Percentiles rank a stretch among this genome's conserved stretches.
phyloP scores from a whole-genome alignment of 2,329 filamentous ascomycete species.

The Aotearoamyces nothofagi region DNA sequence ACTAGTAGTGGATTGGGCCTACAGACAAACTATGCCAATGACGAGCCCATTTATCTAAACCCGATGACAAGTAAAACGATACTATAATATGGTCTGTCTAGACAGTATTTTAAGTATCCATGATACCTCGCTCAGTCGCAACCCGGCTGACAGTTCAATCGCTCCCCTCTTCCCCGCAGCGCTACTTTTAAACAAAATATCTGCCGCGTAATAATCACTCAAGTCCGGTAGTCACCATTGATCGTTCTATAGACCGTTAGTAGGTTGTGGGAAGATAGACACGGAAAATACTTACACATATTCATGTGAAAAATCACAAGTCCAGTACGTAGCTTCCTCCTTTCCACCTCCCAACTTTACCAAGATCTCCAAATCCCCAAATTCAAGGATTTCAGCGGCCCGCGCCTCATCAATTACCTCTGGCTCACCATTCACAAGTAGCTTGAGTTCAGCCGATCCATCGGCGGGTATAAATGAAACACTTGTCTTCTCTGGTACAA shows the following conservation, averaged over 20 bases:
- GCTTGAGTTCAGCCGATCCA: conserved; percentile 60
- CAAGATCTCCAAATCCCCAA: conserved; percentile 66
- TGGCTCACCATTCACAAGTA: conserved; percentile 67
- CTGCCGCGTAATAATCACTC: too few species aligned
- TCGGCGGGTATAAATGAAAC: conserved; percentile 69
- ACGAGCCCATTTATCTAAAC: too few species aligned
- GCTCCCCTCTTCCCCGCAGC: too few species aligned
- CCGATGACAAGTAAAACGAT: too few species aligned
- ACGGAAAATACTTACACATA: conserved; percentile 31
- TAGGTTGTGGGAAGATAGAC: conserved; percentile 6
- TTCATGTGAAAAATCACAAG: conserved; percentile 77
- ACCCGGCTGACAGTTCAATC: too few species aligned
- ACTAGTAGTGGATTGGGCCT: too few species aligned
- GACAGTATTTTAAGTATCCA: too few species aligned
- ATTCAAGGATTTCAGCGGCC: conserved; percentile 62
- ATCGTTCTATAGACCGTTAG: conserved; percentile 40
- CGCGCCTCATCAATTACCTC: conserved; percentile 63
- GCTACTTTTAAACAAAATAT: too few species aligned
- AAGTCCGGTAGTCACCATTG: conserved; percentile 55
- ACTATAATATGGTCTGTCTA: too few species aligned
- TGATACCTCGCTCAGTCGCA: too few species aligned
- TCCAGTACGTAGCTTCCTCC: conserved; percentile 63
- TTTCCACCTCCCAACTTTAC: conserved; percentile 56
- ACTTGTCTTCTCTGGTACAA: conserved; percentile 55
- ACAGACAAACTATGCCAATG: too few species aligned